Percentiles rank a stretch among this genome's conserved stretches.
These are phyloP conservation scores for Spinacia oleracea DNA, from an alignment of 179 eudicot genomes.

Conservation along the genomic window DNA sequence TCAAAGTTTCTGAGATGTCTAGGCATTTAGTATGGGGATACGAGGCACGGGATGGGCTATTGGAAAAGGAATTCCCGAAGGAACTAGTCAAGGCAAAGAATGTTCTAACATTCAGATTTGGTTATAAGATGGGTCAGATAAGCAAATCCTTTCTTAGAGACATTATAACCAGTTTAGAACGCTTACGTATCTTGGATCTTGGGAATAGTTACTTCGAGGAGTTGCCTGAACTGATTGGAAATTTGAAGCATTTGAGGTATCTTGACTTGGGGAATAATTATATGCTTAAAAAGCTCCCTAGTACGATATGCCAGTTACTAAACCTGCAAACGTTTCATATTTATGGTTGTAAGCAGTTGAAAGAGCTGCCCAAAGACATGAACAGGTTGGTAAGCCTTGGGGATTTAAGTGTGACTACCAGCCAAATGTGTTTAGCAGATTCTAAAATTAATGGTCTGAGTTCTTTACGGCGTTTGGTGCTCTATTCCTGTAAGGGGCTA, in stretches of 20 bases:
- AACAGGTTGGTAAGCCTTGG: constrained; percentile 34
- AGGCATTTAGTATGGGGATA: constrained; percentile 37
- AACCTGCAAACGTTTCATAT: constrained; percentile 48
- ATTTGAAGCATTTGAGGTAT: constrained; percentile 42
- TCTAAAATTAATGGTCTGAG: constrained; percentile 11
- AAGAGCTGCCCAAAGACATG: constrained; percentile 37
- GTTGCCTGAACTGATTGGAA: constrained; percentile 48
- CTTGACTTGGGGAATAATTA: constrained; percentile 34
- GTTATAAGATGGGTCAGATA: constrained; percentile 18
- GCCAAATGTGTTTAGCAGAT: constrained; percentile 18
- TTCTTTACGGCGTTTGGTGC: constrained; percentile 31
- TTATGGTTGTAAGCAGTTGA: constrained; percentile 35
- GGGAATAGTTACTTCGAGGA: constrained; percentile 32
- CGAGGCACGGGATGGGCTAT: constrained; percentile 20
- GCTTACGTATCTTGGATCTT: constrained; percentile 32
- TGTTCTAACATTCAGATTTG: constrained; percentile 34
- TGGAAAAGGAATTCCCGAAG: constrained; percentile 19
- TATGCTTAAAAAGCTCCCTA: constrained; percentile 40
- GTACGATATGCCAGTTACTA: constrained; percentile 39
- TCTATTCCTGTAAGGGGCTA: constrained; percentile 30
- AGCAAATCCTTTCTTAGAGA: constrained; percentile 30
- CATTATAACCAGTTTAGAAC: constrained; percentile 25
- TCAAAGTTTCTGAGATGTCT: constrained; percentile 23
- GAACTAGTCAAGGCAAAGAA: constrained; percentile 30
- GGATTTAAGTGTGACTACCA: constrained; percentile 39